phyloP scores from a whole-genome alignment of 2,329 filamentous ascomycete genomes.

The Plenodomus biglobosus region DNA sequence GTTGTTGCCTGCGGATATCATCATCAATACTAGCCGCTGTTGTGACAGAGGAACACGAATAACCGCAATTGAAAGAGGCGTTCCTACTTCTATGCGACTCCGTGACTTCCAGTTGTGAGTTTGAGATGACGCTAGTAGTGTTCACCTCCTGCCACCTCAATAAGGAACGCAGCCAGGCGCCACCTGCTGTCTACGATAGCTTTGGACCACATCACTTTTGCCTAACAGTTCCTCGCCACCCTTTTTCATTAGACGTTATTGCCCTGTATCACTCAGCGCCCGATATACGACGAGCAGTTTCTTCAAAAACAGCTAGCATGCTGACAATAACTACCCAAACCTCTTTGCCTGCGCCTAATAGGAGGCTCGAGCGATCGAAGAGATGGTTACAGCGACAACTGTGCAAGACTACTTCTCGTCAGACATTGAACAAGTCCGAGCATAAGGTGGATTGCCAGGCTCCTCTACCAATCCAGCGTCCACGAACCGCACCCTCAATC shows the following conservation, averaged over 20 bases:
- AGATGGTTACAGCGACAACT: constrained; percentile 33
- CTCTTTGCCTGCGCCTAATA: constrained; percentile 7
- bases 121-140: neutral
- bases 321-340: constrained; percentile 20
- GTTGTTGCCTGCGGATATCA: too few relatives aligned
- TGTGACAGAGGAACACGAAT: too few relatives aligned
- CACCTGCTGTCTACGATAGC: neutral
- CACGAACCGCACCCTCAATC: constrained; percentile 29
- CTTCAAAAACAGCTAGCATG: constrained; percentile 19
- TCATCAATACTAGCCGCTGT: too few relatives aligned
- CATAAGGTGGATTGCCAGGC: constrained; percentile 4
- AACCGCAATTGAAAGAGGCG: too few relatives aligned
- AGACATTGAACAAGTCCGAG: constrained; percentile 4
- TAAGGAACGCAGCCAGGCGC: too few relatives aligned
- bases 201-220: neutral
- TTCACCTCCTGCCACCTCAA: neutral
- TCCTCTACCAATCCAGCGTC: constrained; percentile 18
- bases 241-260: constrained; percentile 14
- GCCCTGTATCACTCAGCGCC: constrained; percentile 15
- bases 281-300: constrained; percentile 15
- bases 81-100: neutral
- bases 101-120: constrained; percentile 1
- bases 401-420: constrained; percentile 21
- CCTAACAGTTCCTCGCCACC: neutral
- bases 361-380: constrained; percentile 22